Evolutionary conservation across 202 grass and related monocot species (phyloP), one percentile per base, ranked within the genome.

Genomic region (Cymbopogon flexuosus): DNA sequence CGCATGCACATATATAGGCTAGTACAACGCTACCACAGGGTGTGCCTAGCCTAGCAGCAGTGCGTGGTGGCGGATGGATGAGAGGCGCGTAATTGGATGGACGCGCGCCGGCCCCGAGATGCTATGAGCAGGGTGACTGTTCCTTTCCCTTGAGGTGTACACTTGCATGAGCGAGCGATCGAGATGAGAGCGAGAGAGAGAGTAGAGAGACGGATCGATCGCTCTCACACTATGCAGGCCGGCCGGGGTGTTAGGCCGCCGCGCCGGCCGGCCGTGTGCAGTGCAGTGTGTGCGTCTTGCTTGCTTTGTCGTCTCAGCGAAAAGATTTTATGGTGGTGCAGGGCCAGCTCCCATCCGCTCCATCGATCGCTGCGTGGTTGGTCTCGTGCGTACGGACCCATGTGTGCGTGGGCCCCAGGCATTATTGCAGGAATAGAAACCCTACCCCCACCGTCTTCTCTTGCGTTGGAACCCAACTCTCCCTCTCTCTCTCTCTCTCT

Each of bases 381-480:
- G 85, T 77, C 88, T 87, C 86, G 86, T 83, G 82, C 77, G 90
- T 87, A 97, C 90, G 73, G 51, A 60, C n/a, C 80, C 75, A 73
- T 88, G 65, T 89, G 77, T 85, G 43, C 69, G 89, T 63, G 90
- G 82, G 80, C 9, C 89, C 84, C 56, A 40, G 52, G 66, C 92
- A 99, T 99, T 99, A 99, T 99, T 99, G 89, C 71, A 66, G 78
- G 84, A 88, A 88, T 88, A 90, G 88, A 96, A 98, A 91, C 89
- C 87, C 92, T 90, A 99, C 89, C 87, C 78, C 70, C 70, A 59
- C 87, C 81, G 72, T 73, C 76, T 83, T 77, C n/a, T n/a, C n/a
- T n/a, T n/a, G n/a, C n/a, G n/a, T 72, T 54, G 61, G 35, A 70
- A 45, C 58, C 56, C 77, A 68, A 39, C 83, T 57, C 51, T 18